Evolutionary conservation across 2,329 filamentous ascomycete species (phyloP), one percentile per base, ranked within the genome.

Genomic region (Trichoderma brevicompactum): DNA sequence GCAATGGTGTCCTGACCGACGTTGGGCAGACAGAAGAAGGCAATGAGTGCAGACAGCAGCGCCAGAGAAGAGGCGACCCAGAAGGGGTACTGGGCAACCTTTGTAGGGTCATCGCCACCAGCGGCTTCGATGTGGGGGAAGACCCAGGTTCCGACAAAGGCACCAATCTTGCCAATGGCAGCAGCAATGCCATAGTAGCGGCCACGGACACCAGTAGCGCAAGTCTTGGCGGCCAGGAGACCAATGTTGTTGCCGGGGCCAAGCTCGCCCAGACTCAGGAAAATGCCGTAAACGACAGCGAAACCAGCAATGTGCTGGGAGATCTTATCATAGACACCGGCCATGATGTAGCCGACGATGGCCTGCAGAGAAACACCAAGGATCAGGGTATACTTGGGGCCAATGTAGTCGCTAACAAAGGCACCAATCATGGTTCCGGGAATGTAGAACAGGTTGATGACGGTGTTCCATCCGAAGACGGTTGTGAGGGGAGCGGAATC

Each of bases 181-280:
- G 91, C 90, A 0, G 90, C 90, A 50, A 92, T 83, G 5, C 89
- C 87, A 70, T 90, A 89, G 77, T 89, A 90, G 49, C 81, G 82
- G 2, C 93, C 94, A 44, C 93, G 86, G n/a, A 97, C 89, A 17
- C 91, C 90, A 5, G 94, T 97, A 0, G 94, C 92, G 72, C 89
- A 93, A 2, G 92, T 94, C 81, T 97, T 97, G 53, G 91, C 90
- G 0, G 94, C 93, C 36, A 96, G 77, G 0, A 97, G 84, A 2
- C 93, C 93, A 70, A 97, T 96, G 76, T 97, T 97, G 80, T 97
- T 91, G 12, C 94, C 94, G 0, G 94, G 92, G 0, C 94, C 93
- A 46, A 96, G 79, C 76, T 79, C 77, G 53, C 78, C 77, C 3
- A 78, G 74, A 0, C 77, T 71, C 44, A 76, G 70, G 68, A 79